A percentile compares a stretch with the other conserved stretches of the same genome.
Conservation (phyloP, 208 protist species). For the Trypanosoma avium region DNA sequence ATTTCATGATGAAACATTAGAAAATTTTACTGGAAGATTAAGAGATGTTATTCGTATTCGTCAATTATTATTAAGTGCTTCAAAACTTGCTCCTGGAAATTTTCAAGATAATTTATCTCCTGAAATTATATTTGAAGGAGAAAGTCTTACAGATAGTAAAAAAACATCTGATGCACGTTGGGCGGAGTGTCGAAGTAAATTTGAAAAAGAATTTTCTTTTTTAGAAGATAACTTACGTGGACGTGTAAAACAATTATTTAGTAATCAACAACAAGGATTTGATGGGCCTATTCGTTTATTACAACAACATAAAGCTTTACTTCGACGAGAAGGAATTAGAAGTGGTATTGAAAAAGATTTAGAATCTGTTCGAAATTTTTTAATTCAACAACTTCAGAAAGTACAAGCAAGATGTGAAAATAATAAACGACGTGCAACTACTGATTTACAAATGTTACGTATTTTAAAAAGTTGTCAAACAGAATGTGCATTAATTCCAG, state of each 20-base stretch:
- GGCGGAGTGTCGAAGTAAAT: conserved; percentile 55
- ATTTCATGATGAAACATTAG: conserved; percentile 75
- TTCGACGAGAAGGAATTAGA: conserved; percentile 58
- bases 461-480: conserved; percentile 59
- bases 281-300: conserved; percentile 35
- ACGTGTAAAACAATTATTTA: conserved; percentile 56
- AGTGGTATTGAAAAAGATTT: conserved; percentile 54
- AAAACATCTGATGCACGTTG: conserved; percentile 41
- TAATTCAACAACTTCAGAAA: conserved; percentile 62
- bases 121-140: conserved; percentile 72
- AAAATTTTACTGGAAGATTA: conserved; percentile 60
- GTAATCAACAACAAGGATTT: conserved; percentile 29
- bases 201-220: conserved; percentile 86
- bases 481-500: conserved; percentile 56
- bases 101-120: conserved; percentile 57
- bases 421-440: conserved; percentile 54
- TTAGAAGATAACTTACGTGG: conserved; percentile 68
- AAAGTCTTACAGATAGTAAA: conserved; percentile 61
- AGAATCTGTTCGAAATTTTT: conserved; percentile 37
- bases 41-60: conserved; percentile 74
- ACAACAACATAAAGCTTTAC: conserved; percentile 49
- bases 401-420: conserved; percentile 61
- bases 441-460: conserved; percentile 65
- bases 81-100: conserved; percentile 35
- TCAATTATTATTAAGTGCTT: conserved; percentile 45